Conservation (phyloP, 2,329 filamentous ascomycete genomes). For the Pseudogymnoascus sp. region DNA sequence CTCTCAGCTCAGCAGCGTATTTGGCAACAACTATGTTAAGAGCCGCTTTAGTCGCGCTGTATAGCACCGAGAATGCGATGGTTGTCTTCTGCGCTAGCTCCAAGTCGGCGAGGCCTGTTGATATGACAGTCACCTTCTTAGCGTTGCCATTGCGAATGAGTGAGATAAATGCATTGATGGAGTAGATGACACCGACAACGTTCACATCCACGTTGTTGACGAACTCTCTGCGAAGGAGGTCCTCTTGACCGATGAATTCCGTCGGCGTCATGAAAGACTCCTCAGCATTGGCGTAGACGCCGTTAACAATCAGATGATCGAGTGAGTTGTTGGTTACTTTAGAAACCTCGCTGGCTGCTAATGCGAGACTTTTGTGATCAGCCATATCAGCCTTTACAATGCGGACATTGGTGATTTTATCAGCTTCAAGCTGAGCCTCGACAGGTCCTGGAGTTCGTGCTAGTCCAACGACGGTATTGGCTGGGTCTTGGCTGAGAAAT, state of each 20-base stretch:
- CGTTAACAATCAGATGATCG: slow-evolving; percentile 25
- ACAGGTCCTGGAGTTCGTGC: slow-evolving; percentile 39
- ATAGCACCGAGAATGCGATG: slow-evolving; percentile 31
- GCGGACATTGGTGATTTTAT: slow-evolving; percentile 11
- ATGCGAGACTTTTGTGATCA: slow-evolving; percentile 1
- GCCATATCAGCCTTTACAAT: neutral
- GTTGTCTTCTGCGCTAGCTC: slow-evolving; percentile 33
- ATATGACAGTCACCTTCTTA: slow-evolving; percentile 48
- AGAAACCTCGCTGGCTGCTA: slow-evolving; percentile 11
- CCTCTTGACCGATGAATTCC: slow-evolving; percentile 13
- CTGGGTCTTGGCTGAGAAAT: slow-evolving; percentile 35
- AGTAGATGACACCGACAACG: slow-evolving; percentile 42
- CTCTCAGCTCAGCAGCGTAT: slow-evolving; percentile 38
- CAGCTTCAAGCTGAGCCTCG: slow-evolving; percentile 32
- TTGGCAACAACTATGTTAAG: slow-evolving; percentile 46
- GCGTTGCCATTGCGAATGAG: slow-evolving; percentile 39
- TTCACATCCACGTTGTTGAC: slow-evolving; percentile 36
- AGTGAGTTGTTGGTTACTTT: slow-evolving; percentile 21
- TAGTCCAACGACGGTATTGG: slow-evolving; percentile 39
- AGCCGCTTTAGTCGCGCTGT: slow-evolving; percentile 43
- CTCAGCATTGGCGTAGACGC: slow-evolving; percentile 17
- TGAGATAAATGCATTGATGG: slow-evolving; percentile 45
- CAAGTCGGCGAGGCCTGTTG: slow-evolving; percentile 39
- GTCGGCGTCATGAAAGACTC: slow-evolving; percentile 17
- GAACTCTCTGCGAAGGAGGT: slow-evolving; percentile 29